Conservation (phyloP, 1,139 yeast species). For the Protomyces gravidus region DNA sequence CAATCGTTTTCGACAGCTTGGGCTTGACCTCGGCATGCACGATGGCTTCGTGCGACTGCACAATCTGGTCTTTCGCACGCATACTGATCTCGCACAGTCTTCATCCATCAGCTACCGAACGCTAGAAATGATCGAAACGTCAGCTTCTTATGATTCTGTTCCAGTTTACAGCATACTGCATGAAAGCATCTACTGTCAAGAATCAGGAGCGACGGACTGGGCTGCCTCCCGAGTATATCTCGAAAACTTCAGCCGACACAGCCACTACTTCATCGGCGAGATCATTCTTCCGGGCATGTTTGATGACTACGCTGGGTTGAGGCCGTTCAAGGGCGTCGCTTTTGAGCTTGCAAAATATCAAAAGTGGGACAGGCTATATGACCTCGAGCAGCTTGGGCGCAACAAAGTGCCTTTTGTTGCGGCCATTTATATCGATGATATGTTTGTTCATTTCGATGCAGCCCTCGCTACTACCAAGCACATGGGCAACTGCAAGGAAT, state of each 20-base stretch:
- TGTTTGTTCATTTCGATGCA: slow-evolving; percentile 20
- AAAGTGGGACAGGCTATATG: slow-evolving; percentile 48
- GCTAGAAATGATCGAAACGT: slow-evolving; percentile 41
- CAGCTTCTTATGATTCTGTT: slow-evolving; percentile 51
- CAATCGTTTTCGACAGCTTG: slow-evolving; percentile 53
- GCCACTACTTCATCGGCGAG: slow-evolving; percentile 50
- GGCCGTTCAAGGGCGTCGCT: slow-evolving; percentile 46
- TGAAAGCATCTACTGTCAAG: slow-evolving; percentile 55
- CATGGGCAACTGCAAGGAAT: slow-evolving; percentile 10
- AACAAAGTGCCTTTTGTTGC: slow-evolving; percentile 44
- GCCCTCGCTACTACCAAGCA: slow-evolving; percentile 14
- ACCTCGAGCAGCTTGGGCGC: slow-evolving; percentile 40
- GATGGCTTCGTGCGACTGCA: slow-evolving; percentile 53
- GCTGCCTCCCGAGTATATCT: slow-evolving; percentile 48
- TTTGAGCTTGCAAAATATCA: slow-evolving; percentile 45
- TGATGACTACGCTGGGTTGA: slow-evolving; percentile 49
- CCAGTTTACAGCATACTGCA: slow-evolving; percentile 54
- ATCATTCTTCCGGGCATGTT: slow-evolving; percentile 54
- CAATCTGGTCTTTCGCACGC: slow-evolving; percentile 44
- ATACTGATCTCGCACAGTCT: slow-evolving; percentile 43
- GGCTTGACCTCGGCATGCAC: slow-evolving; percentile 49
- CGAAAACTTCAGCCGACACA: background rate
- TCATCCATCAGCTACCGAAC: slow-evolving; percentile 45
- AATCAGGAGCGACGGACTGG: slow-evolving; percentile 45
- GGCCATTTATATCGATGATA: slow-evolving; percentile 41